Evolutionary conservation across 768 basidiomycete genomes (phyloP), one percentile per base, ranked within the genome.

Genomic region (Phaffia australis): DNA sequence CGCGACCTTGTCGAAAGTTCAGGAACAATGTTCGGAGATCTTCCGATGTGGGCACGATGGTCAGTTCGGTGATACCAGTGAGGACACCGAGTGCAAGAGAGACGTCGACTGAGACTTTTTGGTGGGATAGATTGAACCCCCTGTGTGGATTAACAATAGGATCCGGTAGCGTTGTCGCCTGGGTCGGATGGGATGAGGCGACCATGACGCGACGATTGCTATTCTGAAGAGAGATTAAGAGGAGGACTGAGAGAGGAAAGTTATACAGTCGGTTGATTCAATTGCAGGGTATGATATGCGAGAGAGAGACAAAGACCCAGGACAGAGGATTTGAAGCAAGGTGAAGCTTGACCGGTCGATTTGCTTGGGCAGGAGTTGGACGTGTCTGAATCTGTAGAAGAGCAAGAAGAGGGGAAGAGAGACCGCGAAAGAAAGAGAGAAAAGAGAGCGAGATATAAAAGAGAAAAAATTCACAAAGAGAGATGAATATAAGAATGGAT

Each of bases 21-120:
- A 99, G 83, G 75, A 89, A 84, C 47, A 99, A 81, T 1, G 89
- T 88, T 71, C 81, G 84, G 47, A 99, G 81, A 64, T 88, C 86
- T 61, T 82, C 83, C 73, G 81, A 86, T 49, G 83, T 85, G 15
- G 95, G 95, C 49, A 87, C 77, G 61, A 98, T 81, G 15, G 89
- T 90, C 71, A 99, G 84, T 78, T 94, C 90, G 15, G 92, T 94
- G 75, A 91, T 92, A 69, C 91, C 93, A 83, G 87, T 87, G 72
- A 92, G 81, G 74, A 81, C 81, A 25, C 94, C 94, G 9, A 86
- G 82, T 76, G 95, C 91, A 80, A 68, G 67, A n/a, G 93, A 89
- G 69, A 97, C 84, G 79, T 94, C 90, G 71, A 97, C 80, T 69
- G 89, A 88, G 60, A 95, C 92, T 76, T 90, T 90, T 82, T 97